Base-by-base conservation (phyloP, 164 flowering plant species). In the Dillenia suffruticosa region DNA sequence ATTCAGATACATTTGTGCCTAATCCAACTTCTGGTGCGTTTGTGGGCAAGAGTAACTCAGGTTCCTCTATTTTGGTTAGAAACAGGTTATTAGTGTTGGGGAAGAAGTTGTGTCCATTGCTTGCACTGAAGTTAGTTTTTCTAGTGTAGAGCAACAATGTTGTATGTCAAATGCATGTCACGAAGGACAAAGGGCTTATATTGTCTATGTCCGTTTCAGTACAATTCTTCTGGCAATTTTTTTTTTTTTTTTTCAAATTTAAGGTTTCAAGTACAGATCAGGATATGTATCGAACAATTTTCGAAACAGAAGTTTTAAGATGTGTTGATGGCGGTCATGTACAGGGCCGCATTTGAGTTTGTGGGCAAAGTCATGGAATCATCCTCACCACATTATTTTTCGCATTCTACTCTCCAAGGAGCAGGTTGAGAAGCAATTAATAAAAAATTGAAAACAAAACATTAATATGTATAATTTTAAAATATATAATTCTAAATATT, bases 1-100 rank as follows among this genome's bases (percentile, higher is more conserved):
- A 24, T 15, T 14, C 62, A 32, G 58, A 44, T 16, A 66, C 59
- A 46, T 9, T 49, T 12, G 66, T 71, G 12, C 69, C 74, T 0
- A 61, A 13, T 47, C 74, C 72, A 2, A 55, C 22, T 45, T 61
- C 72, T 8, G 74, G 72, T 10, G 72, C 64, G 54, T 74, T 74
- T 64, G 46, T 67, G 46, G 74, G 77, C 50, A 74, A 48, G 69
- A 68, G 60, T 16, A 51, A 63, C 15, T 64, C 63, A 13, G 49
- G 46, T 61, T 53, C 69, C 12, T 44, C 45, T 0, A 57, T 22
- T 49, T 54, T 52, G 4, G 26, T 44, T 10, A 10, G 9, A 16
- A 9, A 16, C 14, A 49, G 3, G 22, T 19, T 19, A 19, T 1
- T 19, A 5, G 51, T 12, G 9, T 9, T 13, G 49, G 17, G 15